Conservation (phyloP, 371 early-diverging fungal species). For the Lichtheimia corymbifera region DNA sequence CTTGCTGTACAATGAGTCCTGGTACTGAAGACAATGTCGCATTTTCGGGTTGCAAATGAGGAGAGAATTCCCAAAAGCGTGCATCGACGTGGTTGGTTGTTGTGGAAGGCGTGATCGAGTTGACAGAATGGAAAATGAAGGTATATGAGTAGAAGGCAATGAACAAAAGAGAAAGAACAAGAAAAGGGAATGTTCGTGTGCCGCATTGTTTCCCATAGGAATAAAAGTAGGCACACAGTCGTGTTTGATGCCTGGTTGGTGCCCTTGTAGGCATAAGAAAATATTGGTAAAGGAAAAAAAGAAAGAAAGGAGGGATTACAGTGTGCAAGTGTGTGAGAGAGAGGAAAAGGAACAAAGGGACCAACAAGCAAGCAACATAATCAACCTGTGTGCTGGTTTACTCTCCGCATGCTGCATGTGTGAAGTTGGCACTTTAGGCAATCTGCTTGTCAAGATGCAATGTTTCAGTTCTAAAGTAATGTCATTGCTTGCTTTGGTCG, state of each 20-base stretch:
- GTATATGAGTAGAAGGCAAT: constrained; percentile 60
- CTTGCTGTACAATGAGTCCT: constrained; percentile 35
- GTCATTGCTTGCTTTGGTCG: no score
- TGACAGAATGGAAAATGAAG: constrained; percentile 30
- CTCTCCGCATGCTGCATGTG: background rate
- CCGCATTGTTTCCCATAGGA: constrained; percentile 64
- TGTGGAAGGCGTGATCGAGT: constrained; percentile 15
- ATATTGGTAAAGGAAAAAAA: constrained; percentile 5
- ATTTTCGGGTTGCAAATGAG: constrained; percentile 23
- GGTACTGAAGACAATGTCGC: constrained; percentile 24
- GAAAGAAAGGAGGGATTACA: constrained; percentile 3
- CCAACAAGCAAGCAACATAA: background rate
- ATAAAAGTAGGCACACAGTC: constrained; percentile 50
- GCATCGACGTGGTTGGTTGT: constrained; percentile 22
- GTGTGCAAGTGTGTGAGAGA: background rate
- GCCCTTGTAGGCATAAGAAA: constrained; percentile 31
- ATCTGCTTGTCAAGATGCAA: no score
- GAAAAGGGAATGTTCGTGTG: constrained; percentile 46
- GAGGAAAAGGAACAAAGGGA: constrained; percentile 4
- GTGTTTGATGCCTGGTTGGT: constrained; percentile 9
- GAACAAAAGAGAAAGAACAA: constrained; percentile 50
- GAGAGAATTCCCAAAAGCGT: constrained; percentile 32
- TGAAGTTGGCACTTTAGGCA: no score
- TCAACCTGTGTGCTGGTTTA: constrained; percentile 1
- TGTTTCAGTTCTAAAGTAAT: no score